Conservation (phyloP, 371 early-diverging fungal species). For the Quaeritorhiza haematococci region DNA sequence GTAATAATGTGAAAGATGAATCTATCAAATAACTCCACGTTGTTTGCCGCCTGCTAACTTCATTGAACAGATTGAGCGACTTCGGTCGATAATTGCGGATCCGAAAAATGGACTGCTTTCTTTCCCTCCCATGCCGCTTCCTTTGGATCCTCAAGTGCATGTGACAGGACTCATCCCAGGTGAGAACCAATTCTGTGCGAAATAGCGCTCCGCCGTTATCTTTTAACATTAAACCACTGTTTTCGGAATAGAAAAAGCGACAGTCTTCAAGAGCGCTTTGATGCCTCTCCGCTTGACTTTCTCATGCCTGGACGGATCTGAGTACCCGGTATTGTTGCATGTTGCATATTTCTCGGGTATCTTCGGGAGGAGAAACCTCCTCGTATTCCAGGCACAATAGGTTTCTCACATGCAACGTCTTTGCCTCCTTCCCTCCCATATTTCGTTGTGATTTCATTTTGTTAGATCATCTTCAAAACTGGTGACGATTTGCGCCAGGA, state of each 20-base stretch:
- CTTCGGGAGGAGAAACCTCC: background rate
- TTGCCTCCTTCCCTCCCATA: background rate
- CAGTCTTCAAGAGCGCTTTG: constrained; percentile 86
- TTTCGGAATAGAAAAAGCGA: constrained; percentile 58
- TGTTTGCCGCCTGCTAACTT: background rate
- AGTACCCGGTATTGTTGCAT: constrained; percentile 59
- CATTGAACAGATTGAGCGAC: constrained; percentile 65
- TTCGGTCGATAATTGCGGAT: constrained; percentile 70
- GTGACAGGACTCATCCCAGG: constrained; percentile 81
- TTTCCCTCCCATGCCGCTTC: constrained; percentile 76
- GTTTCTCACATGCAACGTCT: background rate
- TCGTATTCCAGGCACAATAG: background rate
- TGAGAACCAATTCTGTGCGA: constrained; percentile 17
- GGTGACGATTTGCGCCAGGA: constrained; percentile 98
- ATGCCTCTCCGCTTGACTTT: constrained; percentile 83
- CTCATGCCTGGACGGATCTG: constrained; percentile 64
- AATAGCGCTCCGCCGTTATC: background rate
- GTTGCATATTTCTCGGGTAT: no score
- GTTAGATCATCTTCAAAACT: constrained; percentile 83
- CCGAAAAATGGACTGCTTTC: constrained; percentile 70
- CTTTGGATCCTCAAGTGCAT: constrained; percentile 78
- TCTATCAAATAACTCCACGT: no score
- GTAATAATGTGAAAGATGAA: constrained; percentile 26
- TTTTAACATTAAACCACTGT: background rate
- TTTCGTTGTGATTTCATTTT: background rate